Base-by-base conservation (phyloP, 2,329 filamentous ascomycete species). In the Colletotrichum liaoningense region DNA sequence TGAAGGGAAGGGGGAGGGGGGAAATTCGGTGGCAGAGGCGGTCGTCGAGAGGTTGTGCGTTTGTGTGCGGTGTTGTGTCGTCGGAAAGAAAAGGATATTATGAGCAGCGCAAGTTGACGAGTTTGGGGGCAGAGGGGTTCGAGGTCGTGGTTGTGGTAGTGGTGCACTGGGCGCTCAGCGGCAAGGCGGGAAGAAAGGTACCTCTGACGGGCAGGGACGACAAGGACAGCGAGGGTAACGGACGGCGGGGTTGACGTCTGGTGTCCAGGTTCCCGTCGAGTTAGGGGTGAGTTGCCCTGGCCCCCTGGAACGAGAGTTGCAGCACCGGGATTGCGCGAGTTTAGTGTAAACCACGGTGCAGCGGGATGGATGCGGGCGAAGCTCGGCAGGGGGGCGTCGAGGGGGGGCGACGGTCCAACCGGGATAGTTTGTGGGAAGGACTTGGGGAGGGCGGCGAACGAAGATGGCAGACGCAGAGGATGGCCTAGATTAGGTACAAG, bases 1-100 rank as follows among this genome's bases (percentile, higher is more conserved):
- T 83, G 80, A 70, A 76, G 74, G 67, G 33, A 12, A 56, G 26
- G 26, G 22, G 63, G 63, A 38, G 38, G 56, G 35, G 38, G 56
- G 35, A 26, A 26, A 49, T 54, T 57, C 33, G 30, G 30, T 33
- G 58, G 57, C 56, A 62, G 70, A 60, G 55, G 60, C 35, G 56
- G 33, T 57, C 30, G 33, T 42, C 38, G 38, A 30, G 38, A 42
- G 38, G 56, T 7, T n/a, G 63, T 35, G 65, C 57, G 67, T 56
- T 46, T 28, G 60, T 65, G 67, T 52, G 56, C 33, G 69, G 42
- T 69, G 49, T 57, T 60, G 71, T 65, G 58, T 72, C 69, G 69
- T 69, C 65, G 42, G 54, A 57, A 46, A 69, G 46, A 46, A 73
- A 73, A 60, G 67, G 46, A 56, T 66, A 56, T 70, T 67, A 58